A percentile compares a stretch with the other conserved stretches of the same genome.
Evolutionary conservation across 257 asterid species (phyloP).

Genomic region (Primulina eburnea): DNA sequence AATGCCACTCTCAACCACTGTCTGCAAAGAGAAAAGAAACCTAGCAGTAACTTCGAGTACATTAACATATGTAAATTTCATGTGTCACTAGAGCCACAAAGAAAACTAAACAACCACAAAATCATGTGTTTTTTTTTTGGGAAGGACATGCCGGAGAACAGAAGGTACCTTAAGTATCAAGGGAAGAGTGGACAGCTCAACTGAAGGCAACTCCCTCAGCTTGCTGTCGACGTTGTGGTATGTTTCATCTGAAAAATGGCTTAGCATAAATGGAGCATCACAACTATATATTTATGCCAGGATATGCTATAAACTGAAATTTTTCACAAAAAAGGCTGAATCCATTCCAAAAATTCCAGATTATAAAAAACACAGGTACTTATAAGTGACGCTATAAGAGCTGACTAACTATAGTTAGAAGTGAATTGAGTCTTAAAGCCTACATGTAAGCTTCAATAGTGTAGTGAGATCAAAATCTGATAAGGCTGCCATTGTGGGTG

Average conservation of each 20-base stretch:
- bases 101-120: conserved; percentile 10
- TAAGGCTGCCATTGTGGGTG: background rate
- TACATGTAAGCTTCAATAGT: conserved; percentile 9
- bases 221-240: conserved; percentile 69
- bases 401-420: background rate
- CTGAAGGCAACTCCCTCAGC: conserved; percentile 90
- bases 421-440: background rate
- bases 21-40: conserved; percentile 45
- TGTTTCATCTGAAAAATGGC: conserved; percentile 55
- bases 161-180: conserved; percentile 78
- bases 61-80: conserved; percentile 10
- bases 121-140: conserved; percentile 14
- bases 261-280: conserved; percentile 22
- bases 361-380: conserved; percentile 1
- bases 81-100: conserved; percentile 13
- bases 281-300: conserved; percentile 6
- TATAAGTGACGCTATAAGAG: background rate
- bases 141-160: conserved; percentile 22
- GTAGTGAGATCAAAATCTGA: conserved; percentile 2
- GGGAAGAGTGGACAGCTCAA: conserved; percentile 81
- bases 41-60: background rate
- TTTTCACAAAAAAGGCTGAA: conserved; percentile 2
- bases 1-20: conserved; percentile 75
- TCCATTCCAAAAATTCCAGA: background rate
- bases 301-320: conserved; percentile 11